Percentiles rank a stretch among this genome's conserved stretches.
Conservation (phyloP, 164 flowering plant species). For the Hamamelis virginiana region DNA sequence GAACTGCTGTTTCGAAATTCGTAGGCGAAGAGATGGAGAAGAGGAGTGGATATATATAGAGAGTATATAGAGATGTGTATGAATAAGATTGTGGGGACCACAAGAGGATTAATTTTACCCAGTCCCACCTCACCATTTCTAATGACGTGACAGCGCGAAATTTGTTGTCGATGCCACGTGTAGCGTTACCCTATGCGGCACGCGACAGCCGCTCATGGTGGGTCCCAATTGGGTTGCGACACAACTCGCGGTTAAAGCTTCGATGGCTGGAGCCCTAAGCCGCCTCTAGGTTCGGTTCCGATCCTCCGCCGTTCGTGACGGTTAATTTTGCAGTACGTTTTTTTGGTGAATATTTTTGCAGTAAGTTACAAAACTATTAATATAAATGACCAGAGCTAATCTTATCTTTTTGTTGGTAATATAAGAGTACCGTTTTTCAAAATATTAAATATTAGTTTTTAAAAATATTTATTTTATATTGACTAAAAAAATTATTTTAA, state of each 20-base stretch:
- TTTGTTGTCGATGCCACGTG: constrained; percentile 43
- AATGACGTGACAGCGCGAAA: constrained; percentile 36
- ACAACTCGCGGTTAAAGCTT: too few relatives aligned
- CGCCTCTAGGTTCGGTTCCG: constrained; percentile 46
- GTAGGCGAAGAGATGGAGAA: not conserved
- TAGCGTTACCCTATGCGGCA: constrained; percentile 51
- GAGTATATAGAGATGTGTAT: not conserved
- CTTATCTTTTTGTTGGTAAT: too few relatives aligned
- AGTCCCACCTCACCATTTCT: not conserved
- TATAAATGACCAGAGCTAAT: too few relatives aligned
- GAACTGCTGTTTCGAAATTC: not conserved
- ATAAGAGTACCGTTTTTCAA: too few relatives aligned
- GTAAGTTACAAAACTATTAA: too few relatives aligned
- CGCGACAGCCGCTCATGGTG: constrained; percentile 65
- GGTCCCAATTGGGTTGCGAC: constrained; percentile 27
- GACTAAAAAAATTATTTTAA: too few relatives aligned
- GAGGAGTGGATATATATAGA: too few relatives aligned
- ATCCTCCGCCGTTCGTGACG: constrained; percentile 39
- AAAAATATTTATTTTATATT: too few relatives aligned
- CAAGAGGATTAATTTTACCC: not conserved
- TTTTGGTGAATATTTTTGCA: too few relatives aligned
- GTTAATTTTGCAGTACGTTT: too few relatives aligned
- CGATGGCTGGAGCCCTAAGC: not conserved
- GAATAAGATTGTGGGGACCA: constrained; percentile 18
- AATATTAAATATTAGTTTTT: too few relatives aligned